Percentiles rank a stretch among this genome's conserved stretches.
These are phyloP conservation scores for Stemphylium vesicarium DNA, from an alignment of 2,329 filamentous ascomycete species.

Conservation along the genomic window DNA sequence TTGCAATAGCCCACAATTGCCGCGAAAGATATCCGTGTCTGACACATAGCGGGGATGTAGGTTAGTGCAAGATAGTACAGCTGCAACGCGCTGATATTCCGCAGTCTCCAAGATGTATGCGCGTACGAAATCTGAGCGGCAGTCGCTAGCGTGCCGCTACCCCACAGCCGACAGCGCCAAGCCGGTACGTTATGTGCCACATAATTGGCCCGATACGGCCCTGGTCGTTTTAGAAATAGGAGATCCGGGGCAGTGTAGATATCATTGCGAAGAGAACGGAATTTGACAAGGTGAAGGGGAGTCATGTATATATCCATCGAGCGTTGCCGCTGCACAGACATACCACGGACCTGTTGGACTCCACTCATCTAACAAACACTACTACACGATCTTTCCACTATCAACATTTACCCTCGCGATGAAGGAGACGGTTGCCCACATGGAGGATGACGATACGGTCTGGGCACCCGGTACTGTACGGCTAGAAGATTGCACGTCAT, in stretches of 20 bases:
- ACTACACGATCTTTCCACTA: neutral
- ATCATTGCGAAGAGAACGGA: neutral
- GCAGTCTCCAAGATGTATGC: neutral
- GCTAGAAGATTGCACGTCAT: conserved; percentile 12
- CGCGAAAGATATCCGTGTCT: neutral
- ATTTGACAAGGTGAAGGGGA: neutral
- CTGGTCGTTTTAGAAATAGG: neutral
- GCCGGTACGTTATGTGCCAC: conserved; percentile 1
- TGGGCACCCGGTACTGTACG: conserved; percentile 19
- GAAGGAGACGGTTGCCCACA: neutral
- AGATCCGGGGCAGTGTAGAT: neutral
- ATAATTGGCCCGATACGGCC: conserved; percentile 1
- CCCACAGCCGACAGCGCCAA: conserved; percentile 5
- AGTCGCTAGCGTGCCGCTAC: neutral
- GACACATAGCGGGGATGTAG: neutral
- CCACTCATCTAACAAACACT: neutral
- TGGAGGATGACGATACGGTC: conserved; percentile 8
- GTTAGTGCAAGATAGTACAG: neutral
- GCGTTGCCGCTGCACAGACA: neutral
- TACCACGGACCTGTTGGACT: neutral
- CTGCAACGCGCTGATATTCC: neutral
- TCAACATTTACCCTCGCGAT: neutral
- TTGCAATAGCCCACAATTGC: neutral
- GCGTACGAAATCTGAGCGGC: conserved; percentile 2
- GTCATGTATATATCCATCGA: conserved; percentile 1